Percentiles rank a stretch among this genome's conserved stretches.
phyloP scores from a whole-genome alignment of 2,329 filamentous ascomycete species.

The Ceratocystis huliohia region DNA sequence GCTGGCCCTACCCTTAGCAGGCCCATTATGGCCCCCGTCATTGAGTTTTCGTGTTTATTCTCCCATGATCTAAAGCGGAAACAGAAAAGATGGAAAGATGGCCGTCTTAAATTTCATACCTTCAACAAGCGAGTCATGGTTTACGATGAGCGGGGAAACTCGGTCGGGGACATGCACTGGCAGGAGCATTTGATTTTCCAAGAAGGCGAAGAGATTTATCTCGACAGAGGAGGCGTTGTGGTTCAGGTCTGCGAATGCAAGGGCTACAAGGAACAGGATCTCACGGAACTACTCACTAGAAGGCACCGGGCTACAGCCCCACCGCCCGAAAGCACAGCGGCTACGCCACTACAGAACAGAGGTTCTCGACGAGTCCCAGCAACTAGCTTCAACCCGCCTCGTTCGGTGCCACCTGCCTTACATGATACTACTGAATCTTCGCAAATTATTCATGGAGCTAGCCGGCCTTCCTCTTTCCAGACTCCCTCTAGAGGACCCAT shows the following conservation, averaged over 20 bases:
- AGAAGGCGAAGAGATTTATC: conserved; percentile 68
- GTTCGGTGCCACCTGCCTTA: neutral
- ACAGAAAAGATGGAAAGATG: conserved; percentile 90
- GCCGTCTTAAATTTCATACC: conserved; percentile 70
- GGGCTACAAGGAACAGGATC: conserved; percentile 62
- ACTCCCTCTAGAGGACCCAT: conserved; percentile 13
- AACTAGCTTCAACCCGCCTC: conserved; percentile 11
- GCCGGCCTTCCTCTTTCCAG: neutral
- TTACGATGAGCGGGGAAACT: conserved; percentile 68
- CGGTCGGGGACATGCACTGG: conserved; percentile 77
- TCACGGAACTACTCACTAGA: conserved; percentile 63
- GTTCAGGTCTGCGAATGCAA: conserved; percentile 69
- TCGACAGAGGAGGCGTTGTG: conserved; percentile 63
- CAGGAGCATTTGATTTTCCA: conserved; percentile 53
- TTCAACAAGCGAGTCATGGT: conserved; percentile 91
- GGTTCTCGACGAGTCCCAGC: neutral
- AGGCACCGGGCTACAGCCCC: conserved; percentile 25
- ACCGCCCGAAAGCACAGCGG: conserved; percentile 21
- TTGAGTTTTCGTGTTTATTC: conserved; percentile 76
- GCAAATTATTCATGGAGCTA: neutral
- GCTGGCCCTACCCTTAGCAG: conserved; percentile 5
- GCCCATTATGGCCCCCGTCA: conserved; percentile 58
- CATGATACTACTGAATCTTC: neutral
- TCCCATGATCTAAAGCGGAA: conserved; percentile 76
- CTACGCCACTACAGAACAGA: conserved; percentile 19